These are phyloP conservation scores for Penicillium bialowiezense DNA, from an alignment of 495 filamentous ascomycete species.

Conservation along the genomic window DNA sequence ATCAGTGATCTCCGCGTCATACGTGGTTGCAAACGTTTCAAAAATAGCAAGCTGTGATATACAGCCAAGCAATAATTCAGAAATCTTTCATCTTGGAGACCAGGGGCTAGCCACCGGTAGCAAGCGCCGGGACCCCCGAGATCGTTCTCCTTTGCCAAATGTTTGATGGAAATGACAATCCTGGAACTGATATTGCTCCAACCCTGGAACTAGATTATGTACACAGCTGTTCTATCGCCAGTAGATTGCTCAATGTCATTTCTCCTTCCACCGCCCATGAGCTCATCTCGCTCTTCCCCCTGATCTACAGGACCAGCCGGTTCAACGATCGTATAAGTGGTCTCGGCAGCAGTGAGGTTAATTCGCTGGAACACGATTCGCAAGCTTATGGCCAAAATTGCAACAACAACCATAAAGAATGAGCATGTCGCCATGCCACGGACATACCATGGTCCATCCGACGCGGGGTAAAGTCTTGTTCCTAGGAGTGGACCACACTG, in stretches of 20 bases:
- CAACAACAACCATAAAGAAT: conserved; percentile 53
- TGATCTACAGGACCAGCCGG: conserved; percentile 12
- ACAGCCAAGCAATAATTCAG: no score
- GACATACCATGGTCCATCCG: conserved; percentile 57
- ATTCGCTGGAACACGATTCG: conserved; percentile 42
- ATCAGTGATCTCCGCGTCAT: no score
- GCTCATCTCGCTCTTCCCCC: conserved; percentile 35
- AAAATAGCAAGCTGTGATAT: no score
- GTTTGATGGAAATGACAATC: no score
- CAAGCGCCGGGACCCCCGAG: no score
- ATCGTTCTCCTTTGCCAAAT: no score
- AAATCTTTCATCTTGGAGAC: no score
- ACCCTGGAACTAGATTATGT: conserved; percentile 21
- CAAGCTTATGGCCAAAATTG: conserved; percentile 43
- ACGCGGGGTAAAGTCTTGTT: conserved; percentile 56
- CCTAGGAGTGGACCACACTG: conserved; percentile 63
- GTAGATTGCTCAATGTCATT: conserved; percentile 19
- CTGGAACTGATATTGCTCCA: no score
- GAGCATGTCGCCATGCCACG: conserved; percentile 58
- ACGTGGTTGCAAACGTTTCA: no score
- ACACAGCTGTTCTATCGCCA: conserved; percentile 27
- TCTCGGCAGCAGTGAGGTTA: conserved; percentile 33
- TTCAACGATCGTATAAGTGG: conserved; percentile 22
- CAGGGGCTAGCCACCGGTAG: no score
- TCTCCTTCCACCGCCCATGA: conserved; percentile 33